phyloP scores from a whole-genome alignment of 1,139 yeast genomes.

The Yamadazyma membranifaciens region DNA sequence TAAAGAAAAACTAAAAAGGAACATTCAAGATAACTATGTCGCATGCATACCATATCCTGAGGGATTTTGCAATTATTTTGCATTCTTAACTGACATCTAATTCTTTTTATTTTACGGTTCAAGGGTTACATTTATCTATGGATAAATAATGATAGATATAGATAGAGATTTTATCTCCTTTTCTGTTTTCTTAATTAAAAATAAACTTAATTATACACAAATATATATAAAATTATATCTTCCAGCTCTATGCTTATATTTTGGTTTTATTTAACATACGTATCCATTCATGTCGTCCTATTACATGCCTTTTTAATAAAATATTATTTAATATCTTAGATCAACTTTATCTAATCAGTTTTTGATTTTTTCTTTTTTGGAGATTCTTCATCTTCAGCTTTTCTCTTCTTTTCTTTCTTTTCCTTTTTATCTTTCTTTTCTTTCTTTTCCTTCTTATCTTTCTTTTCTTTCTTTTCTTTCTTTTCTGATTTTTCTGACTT shows the following conservation, averaged over 20 bases:
- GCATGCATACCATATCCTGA: neutral
- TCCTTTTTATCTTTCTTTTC: conserved; percentile 50
- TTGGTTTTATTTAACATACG: no score
- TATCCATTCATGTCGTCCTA: conserved; percentile 2
- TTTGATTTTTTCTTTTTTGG: conserved; percentile 47
- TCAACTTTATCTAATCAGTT: conserved; percentile 17
- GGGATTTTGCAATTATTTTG: conserved; percentile 1
- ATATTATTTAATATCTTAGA: neutral
- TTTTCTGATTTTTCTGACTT: conserved; percentile 42
- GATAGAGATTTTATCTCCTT: no score
- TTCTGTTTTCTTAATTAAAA: neutral
- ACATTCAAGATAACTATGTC: neutral
- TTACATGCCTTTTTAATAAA: neutral
- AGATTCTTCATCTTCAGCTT: conserved; percentile 59
- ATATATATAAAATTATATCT: neutral
- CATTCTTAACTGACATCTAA: neutral
- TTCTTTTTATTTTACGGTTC: neutral
- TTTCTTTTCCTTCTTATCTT: conserved; percentile 62
- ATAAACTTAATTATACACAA: conserved; percentile 4
- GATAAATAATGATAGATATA: no score
- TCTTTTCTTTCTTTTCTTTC: conserved; percentile 65
- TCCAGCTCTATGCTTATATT: conserved; percentile 1
- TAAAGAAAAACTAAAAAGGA: neutral
- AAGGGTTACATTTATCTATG: neutral
- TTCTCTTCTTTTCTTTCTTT: conserved; percentile 44